Evolutionary conservation across 2,329 filamentous ascomycete species (phyloP).

Genomic region (Colletotrichum sp.): DNA sequence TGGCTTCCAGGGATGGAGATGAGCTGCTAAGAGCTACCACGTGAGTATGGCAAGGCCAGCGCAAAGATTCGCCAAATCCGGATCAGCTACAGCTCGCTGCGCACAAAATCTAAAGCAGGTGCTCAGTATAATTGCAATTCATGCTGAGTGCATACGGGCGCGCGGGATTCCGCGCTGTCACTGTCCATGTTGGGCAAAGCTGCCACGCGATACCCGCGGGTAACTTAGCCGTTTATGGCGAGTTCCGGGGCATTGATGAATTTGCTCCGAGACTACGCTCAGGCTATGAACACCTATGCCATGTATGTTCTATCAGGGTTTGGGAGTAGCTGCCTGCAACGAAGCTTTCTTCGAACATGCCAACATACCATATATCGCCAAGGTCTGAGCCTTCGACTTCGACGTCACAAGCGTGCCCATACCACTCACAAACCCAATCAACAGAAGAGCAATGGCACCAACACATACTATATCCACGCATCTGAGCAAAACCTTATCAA

Average conservation of each 20-base stretch:
- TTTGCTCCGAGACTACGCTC: not conserved
- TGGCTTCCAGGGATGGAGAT: no score
- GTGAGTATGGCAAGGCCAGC: not conserved
- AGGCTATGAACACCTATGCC: rapidly evolving
- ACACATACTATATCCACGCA: not conserved
- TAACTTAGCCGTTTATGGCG: not conserved
- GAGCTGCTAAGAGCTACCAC: not conserved
- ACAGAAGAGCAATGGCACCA: not conserved
- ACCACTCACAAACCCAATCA: not conserved
- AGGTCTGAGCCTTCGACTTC: not conserved
- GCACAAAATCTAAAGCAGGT: rapidly evolving
- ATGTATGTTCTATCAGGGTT: not conserved
- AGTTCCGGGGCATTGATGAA: not conserved
- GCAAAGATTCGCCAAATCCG: not conserved
- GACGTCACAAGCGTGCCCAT: not conserved
- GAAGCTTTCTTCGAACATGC: not conserved
- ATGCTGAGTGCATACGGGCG: not conserved
- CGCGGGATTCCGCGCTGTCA: not conserved
- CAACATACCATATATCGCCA: not conserved
- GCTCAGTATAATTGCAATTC: not conserved
- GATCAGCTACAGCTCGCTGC: not conserved
- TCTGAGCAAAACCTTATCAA: not conserved
- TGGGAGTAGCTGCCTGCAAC: rapidly evolving
- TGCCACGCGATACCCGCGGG: not conserved
- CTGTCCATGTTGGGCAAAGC: not conserved